phyloP scores from a whole-genome alignment of 768 basidiomycete genomes.

The Rubroboletus pulcherrimus region DNA sequence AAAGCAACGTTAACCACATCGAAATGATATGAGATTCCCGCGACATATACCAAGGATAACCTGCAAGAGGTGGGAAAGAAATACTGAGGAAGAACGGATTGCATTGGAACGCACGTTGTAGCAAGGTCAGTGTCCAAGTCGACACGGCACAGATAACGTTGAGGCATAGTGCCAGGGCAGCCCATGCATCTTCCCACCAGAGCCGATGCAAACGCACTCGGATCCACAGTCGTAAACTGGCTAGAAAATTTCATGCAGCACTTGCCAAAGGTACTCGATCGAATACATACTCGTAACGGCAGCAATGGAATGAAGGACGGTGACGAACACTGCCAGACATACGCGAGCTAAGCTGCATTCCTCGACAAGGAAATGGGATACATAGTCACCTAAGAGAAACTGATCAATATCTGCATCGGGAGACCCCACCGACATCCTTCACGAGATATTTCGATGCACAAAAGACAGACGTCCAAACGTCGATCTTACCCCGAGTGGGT shows the following conservation, averaged over 20 bases:
- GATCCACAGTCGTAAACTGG: conserved; percentile 6
- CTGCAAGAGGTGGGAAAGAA: not conserved
- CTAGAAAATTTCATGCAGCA: not conserved
- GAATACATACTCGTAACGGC: conserved; percentile 3
- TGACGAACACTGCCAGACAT: conserved; percentile 3
- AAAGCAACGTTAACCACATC: conserved; percentile 2
- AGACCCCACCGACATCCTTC: not conserved
- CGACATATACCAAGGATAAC: conserved; percentile 1
- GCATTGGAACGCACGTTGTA: conserved; percentile 1
- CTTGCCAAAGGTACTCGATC: not conserved
- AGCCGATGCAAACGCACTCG: conserved; percentile 5
- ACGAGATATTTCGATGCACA: not conserved
- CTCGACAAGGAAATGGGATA: not conserved
- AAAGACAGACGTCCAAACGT: not conserved
- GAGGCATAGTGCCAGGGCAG: conserved; percentile 1
- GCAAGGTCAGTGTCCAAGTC: conserved; percentile 5
- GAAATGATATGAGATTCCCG: not conserved
- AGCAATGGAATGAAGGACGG: conserved; percentile 8
- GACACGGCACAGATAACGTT: conserved; percentile 5
- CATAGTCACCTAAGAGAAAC: conserved; percentile 5
- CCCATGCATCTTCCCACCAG: conserved; percentile 17
- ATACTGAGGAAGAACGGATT: not conserved
- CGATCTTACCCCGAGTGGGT: not conserved
- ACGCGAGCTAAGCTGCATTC: not conserved
- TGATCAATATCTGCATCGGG: not conserved